These are phyloP conservation scores for Collybia mongolica DNA, from an alignment of 768 basidiomycete genomes.

Conservation along the genomic window DNA sequence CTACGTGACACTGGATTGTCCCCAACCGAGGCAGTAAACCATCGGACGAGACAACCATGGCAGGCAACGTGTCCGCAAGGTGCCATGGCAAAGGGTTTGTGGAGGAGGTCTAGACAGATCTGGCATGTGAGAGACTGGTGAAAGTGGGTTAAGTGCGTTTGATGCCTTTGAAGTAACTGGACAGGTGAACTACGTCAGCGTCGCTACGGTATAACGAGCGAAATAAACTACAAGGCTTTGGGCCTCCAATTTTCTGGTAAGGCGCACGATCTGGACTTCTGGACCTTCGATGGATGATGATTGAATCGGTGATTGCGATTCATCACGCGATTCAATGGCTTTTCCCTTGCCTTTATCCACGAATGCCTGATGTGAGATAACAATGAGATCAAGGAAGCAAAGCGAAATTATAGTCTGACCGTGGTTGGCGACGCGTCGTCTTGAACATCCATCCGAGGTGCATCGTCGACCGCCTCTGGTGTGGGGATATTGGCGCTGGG, in stretches of 20 bases:
- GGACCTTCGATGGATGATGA: conserved; percentile 15
- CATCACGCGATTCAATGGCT: conserved; percentile 19
- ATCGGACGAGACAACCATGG: conserved; percentile 67
- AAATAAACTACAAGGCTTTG: conserved; percentile 35
- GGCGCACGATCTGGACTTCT: conserved; percentile 30
- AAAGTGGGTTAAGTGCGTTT: conserved; percentile 49
- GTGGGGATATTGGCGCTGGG: background rate
- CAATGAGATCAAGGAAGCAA: background rate
- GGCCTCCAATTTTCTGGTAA: conserved; percentile 42
- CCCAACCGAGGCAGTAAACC: conserved; percentile 61
- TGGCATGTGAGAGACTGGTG: conserved; percentile 73
- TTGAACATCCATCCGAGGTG: background rate
- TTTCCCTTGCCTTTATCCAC: conserved; percentile 40
- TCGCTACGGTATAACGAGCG: background rate
- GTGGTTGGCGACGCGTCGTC: conserved; percentile 11
- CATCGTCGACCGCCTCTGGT: conserved; percentile 1
- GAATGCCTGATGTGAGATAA: conserved; percentile 15
- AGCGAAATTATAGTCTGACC: conserved; percentile 13
- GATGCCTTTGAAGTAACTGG: conserved; percentile 53
- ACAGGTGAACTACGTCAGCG: conserved; percentile 1
- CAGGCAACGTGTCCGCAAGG: conserved; percentile 79
- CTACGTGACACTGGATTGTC: conserved; percentile 34
- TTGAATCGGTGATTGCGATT: conserved; percentile 10
- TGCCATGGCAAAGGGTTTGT: conserved; percentile 70
- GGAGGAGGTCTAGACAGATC: conserved; percentile 74